phyloP scores from a whole-genome alignment of 805 yeast species.

The Ogataea glucozyma region DNA sequence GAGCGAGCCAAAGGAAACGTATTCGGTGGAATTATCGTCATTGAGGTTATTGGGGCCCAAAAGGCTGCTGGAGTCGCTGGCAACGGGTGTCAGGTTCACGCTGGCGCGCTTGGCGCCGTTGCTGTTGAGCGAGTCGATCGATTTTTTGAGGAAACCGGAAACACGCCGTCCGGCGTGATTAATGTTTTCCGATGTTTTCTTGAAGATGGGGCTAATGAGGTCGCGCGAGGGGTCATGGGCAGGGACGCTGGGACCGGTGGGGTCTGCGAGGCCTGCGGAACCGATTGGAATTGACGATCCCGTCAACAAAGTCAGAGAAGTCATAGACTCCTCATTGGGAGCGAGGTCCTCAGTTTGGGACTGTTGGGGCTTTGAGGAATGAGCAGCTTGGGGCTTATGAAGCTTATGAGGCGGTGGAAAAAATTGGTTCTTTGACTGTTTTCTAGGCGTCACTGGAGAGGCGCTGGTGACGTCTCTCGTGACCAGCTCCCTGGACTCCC shows the following conservation, averaged over 20 bases:
- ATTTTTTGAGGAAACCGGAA: conserved; percentile 28
- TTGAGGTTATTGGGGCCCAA: conserved; percentile 3
- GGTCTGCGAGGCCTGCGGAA: too few species aligned
- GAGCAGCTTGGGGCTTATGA: too few species aligned
- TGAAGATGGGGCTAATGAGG: conserved; percentile 26
- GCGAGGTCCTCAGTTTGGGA: too few species aligned
- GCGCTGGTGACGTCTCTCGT: conserved; percentile 2
- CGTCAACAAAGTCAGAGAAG: conserved; percentile 25
- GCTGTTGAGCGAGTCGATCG: conserved; percentile 24
- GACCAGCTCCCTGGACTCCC: too few species aligned
- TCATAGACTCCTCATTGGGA: conserved; percentile 17
- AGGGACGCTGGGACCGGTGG: too few species aligned
- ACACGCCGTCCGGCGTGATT: conserved; percentile 31
- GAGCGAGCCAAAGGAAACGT: conserved; percentile 44
- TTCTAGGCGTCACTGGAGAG: conserved; percentile 22
- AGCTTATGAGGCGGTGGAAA: conserved; percentile 19
- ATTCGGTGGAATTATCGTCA: conserved; percentile 29
- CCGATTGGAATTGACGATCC: conserved; percentile 25
- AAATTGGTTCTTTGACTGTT: too few species aligned
- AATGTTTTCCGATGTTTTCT: conserved; percentile 28
- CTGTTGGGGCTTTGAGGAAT: too few species aligned
- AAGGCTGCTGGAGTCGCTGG: conserved; percentile 2
- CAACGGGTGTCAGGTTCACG: conserved; percentile 8
- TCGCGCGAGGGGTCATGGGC: conserved; percentile 23
- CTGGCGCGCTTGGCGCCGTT: conserved; percentile 9